Conservation (phyloP, 495 filamentous ascomycete genomes). For the Annulohypoxylon nitens region DNA sequence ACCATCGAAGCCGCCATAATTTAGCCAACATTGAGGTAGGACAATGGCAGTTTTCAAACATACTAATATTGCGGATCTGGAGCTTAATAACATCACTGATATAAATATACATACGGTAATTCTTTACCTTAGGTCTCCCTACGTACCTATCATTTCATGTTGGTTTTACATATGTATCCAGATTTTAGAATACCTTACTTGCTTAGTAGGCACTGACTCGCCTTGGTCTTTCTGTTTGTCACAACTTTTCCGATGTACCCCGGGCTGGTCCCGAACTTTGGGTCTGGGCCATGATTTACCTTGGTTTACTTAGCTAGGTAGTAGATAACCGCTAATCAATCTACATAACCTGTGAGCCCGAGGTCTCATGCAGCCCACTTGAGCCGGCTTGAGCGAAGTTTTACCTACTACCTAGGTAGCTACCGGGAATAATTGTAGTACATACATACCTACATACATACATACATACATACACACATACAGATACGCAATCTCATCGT, state of each 20-base stretch:
- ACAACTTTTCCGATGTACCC: constrained; percentile 11
- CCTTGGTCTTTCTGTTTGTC: constrained; percentile 15
- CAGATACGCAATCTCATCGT: too few relatives aligned
- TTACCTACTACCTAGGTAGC: background rate
- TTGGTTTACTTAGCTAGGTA: constrained; percentile 2
- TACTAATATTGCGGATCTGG: constrained; percentile 36
- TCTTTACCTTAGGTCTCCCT: too few relatives aligned
- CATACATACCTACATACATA: background rate
- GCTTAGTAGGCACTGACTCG: background rate
- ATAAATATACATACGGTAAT: background rate
- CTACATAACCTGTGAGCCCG: constrained; percentile 10
- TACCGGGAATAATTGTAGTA: constrained; percentile 3
- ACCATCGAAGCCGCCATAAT: constrained; percentile 44
- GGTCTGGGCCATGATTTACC: background rate
- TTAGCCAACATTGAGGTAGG: constrained; percentile 41
- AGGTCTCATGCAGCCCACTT: constrained; percentile 27
- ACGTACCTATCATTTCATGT: too few relatives aligned
- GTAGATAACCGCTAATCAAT: constrained; percentile 20
- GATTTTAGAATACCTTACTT: background rate
- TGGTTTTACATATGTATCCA: background rate
- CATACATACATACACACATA: too few relatives aligned
- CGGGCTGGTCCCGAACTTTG: background rate
- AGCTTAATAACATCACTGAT: constrained; percentile 23
- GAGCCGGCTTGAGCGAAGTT: constrained; percentile 26
- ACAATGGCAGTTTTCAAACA: constrained; percentile 31